Percentiles rank a stretch among this genome's conserved stretches.
These are phyloP conservation scores for Boletellus sp. DNA, from an alignment of 768 basidiomycete genomes.

Conservation along the genomic window DNA sequence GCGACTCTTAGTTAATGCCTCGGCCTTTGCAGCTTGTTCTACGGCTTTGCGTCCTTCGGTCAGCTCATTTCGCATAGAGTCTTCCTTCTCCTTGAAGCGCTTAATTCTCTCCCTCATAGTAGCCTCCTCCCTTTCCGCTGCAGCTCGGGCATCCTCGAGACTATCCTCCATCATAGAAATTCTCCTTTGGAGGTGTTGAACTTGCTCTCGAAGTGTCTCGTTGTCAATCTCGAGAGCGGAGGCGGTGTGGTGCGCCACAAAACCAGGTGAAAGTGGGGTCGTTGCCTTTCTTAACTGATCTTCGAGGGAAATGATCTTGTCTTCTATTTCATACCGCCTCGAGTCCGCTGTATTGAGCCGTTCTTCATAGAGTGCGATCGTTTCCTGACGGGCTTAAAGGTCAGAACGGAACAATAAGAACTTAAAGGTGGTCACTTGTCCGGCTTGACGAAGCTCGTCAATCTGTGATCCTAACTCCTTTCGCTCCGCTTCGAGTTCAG, in stretches of 20 bases:
- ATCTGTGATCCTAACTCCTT: slow-evolving; percentile 68
- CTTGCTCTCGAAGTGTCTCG: slow-evolving; percentile 84
- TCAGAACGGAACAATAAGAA: not conserved
- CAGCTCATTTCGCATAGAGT: slow-evolving; percentile 67
- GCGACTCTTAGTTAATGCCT: slow-evolving; percentile 56
- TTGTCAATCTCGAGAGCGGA: slow-evolving; percentile 93
- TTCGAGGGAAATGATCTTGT: slow-evolving; percentile 56
- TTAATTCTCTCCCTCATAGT: slow-evolving; percentile 58
- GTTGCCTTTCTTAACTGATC: slow-evolving; percentile 38
- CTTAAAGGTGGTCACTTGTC: slow-evolving; percentile 55
- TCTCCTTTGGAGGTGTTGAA: slow-evolving; percentile 81
- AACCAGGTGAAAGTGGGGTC: slow-evolving; percentile 33
- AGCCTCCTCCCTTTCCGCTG: slow-evolving; percentile 72
- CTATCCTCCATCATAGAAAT: slow-evolving; percentile 75
- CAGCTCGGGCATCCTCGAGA: slow-evolving; percentile 70
- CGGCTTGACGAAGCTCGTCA: slow-evolving; percentile 82
- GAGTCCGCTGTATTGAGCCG: slow-evolving; percentile 67
- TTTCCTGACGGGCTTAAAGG: slow-evolving; percentile 54
- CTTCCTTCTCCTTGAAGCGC: slow-evolving; percentile 71
- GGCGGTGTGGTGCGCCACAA: slow-evolving; percentile 39
- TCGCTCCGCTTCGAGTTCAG: slow-evolving; percentile 54
- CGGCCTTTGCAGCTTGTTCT: slow-evolving; percentile 59
- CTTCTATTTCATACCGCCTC: slow-evolving; percentile 76
- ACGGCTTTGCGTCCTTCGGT: slow-evolving; percentile 60
- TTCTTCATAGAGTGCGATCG: slow-evolving; percentile 93